Base-by-base conservation (phyloP, 148 eudicot genomes). In the Camellia japonica region DNA sequence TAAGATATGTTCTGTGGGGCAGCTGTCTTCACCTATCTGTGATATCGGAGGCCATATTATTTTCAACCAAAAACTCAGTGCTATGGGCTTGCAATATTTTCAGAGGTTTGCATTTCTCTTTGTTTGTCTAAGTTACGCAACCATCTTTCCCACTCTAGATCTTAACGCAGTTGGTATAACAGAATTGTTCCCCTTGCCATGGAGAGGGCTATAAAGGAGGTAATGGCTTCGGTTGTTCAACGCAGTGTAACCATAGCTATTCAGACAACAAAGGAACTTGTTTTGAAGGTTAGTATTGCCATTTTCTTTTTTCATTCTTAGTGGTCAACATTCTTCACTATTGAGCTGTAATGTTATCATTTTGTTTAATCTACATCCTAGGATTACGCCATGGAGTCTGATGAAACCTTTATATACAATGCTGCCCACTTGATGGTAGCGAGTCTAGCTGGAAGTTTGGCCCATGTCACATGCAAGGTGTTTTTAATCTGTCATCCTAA, bases 371-470 rank as follows among this genome's bases (percentile, higher is more conserved):
- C 14, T 44, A 43, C 54, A 13, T 60, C 61, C n/a, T 75, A 75
- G 78, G 78, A 75, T 54, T 75, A 60, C 43, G 78, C 78, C 51
- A n/a, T 44, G 68, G 78, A 75, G 55, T 59, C 67, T 59, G 78
- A 75, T 43, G 78, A 75, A 54, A 41, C 68, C 54, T 41, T 8
- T 13, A 75, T 60, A n/a, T 43, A 43, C n/a, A 75, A 60, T 75
- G 78, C 78, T 75, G 78, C 78, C 7, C 78, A 60, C 78, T 60
- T 60, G 67, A 75, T 75, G 78, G 66, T 60, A n/a, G 78, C 78
- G 43, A 75, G 68, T 75, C 67, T 75, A 20, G 78, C 67, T 18
- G 78, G 78, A 75, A 43, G 78, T 60, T 61, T 75, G 67, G 54
- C 78, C 7, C n/a, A 60, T 75, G 54, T 75, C 38, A 75, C 54